Evolutionary conservation across 2,329 filamentous ascomycete species (phyloP).

Genomic region (Rutstroemia sp.): DNA sequence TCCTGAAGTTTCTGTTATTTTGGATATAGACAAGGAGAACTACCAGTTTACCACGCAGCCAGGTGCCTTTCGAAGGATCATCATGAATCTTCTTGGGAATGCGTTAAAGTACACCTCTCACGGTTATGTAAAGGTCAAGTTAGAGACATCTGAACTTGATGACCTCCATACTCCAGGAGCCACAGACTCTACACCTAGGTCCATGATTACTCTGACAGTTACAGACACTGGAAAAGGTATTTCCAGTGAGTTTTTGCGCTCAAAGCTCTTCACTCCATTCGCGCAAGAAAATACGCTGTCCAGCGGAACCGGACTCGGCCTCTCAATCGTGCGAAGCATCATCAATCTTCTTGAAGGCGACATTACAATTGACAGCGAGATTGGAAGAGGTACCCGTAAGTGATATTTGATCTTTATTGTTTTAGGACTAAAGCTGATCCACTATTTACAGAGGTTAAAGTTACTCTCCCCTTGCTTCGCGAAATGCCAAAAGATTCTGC

Average conservation of each 20-base stretch:
- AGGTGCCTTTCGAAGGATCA: constrained; percentile 42
- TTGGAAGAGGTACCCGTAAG: constrained; percentile 48
- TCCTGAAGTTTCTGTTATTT: constrained; percentile 24
- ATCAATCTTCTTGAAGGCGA: constrained; percentile 52
- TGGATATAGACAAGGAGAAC: constrained; percentile 25
- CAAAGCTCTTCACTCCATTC: constrained; percentile 55
- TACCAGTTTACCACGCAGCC: constrained; percentile 43
- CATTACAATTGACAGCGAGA: constrained; percentile 50
- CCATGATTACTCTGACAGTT: constrained; percentile 54
- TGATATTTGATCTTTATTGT: neutral
- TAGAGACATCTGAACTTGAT: constrained; percentile 23
- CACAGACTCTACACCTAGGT: constrained; percentile 18
- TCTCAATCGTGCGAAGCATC: constrained; percentile 58
- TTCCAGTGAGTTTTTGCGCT: constrained; percentile 53
- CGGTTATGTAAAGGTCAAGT: constrained; percentile 41
- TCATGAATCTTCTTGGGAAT: constrained; percentile 59
- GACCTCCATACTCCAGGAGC: constrained; percentile 15
- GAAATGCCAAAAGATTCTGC: constrained; percentile 21
- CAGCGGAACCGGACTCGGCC: constrained; percentile 54
- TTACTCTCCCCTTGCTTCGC: constrained; percentile 26
- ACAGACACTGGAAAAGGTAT: constrained; percentile 67
- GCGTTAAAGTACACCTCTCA: constrained; percentile 53
- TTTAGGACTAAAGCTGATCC: constrained; percentile 9
- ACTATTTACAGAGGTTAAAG: constrained; percentile 21
- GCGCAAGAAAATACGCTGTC: constrained; percentile 56